Evolutionary conservation across 441 rosid genomes (phyloP).

Genomic region (Brassica hybrid): DNA sequence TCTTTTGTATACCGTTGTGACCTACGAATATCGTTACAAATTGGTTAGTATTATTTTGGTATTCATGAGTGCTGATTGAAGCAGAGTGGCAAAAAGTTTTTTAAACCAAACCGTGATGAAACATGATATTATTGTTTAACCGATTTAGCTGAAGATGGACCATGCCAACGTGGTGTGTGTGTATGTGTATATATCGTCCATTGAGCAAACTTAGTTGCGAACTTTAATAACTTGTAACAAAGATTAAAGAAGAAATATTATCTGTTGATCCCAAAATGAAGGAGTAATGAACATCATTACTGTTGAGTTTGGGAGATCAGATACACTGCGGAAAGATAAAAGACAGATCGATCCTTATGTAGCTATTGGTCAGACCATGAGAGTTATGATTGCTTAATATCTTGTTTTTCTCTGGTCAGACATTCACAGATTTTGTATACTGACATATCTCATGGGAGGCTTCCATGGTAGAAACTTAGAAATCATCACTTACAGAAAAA

Average conservation of each 20-base stretch:
- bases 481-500: conserved; percentile 26
- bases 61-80: conserved; percentile 14
- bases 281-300: neutral
- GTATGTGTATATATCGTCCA: neutral
- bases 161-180: neutral
- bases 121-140: neutral
- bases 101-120: neutral
- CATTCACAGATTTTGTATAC: conserved; percentile 1
- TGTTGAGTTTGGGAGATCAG: conserved; percentile 10
- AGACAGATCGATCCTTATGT: neutral
- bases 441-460: neutral
- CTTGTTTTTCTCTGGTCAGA: neutral
- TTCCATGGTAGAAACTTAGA: neutral
- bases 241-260: neutral
- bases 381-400: conserved; percentile 8
- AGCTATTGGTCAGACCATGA: neutral
- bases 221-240: neutral
- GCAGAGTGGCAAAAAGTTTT: neutral
- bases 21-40: conserved; percentile 31
- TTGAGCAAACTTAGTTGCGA: neutral
- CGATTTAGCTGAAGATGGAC: neutral
- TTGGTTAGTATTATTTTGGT: conserved; percentile 11
- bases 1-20: conserved; percentile 29
- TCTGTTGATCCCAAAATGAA: neutral
- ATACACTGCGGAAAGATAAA: neutral